Evolutionary conservation across 1,139 yeast genomes (phyloP).

Genomic region (Suhomyces panamericanus): DNA sequence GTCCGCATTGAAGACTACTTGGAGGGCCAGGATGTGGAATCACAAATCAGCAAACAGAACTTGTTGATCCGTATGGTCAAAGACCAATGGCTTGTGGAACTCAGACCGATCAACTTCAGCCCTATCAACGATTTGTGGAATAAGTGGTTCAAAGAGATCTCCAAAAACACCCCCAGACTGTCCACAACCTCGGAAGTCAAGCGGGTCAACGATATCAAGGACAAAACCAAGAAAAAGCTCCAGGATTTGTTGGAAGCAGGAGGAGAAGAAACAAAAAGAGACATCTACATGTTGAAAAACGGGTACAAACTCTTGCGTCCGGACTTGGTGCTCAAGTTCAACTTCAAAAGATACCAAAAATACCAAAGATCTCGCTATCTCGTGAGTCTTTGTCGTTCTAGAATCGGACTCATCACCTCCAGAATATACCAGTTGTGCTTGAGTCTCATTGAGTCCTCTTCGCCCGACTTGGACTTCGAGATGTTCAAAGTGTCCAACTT

Average conservation of each 20-base stretch:
- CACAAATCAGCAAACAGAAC: conserved; percentile 29
- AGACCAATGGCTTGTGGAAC: conserved; percentile 60
- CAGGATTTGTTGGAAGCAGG: conserved; percentile 36
- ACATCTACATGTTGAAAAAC: conserved; percentile 30
- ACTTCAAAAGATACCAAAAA: conserved; percentile 67
- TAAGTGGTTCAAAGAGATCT: conserved; percentile 51
- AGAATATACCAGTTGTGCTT: conserved; percentile 63
- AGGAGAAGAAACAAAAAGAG: conserved; percentile 18
- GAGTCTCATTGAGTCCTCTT: conserved; percentile 54
- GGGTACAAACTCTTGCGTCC: conserved; percentile 48
- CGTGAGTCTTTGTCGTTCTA: conserved; percentile 59
- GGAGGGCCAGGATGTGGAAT: conserved; percentile 30
- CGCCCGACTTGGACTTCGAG: conserved; percentile 42
- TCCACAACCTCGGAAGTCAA: conserved; percentile 60
- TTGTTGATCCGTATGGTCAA: conserved; percentile 48
- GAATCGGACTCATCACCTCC: conserved; percentile 71
- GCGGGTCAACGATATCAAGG: conserved; percentile 64
- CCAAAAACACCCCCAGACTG: conserved; percentile 50
- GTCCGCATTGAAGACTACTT: conserved; percentile 62
- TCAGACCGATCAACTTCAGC: conserved; percentile 28
- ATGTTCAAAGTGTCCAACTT: conserved; percentile 38
- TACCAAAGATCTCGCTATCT: conserved; percentile 65
- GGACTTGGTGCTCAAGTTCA: conserved; percentile 57
- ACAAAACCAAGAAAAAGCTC: conserved; percentile 51
- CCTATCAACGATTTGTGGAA: conserved; percentile 61